Evolutionary conservation across 768 basidiomycete genomes (phyloP).

Genomic region (Agaricus blazei): DNA sequence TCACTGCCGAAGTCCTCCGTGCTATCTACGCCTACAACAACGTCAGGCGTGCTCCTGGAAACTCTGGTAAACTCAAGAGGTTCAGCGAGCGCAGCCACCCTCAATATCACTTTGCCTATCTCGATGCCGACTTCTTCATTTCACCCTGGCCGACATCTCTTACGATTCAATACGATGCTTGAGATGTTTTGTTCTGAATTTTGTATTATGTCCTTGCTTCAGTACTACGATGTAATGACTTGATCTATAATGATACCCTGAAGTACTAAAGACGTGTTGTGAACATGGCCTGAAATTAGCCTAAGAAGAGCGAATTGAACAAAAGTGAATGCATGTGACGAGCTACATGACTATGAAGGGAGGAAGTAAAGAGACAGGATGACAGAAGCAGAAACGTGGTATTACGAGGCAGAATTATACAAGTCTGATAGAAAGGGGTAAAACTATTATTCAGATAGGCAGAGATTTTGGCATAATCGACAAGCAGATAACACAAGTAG

Average conservation of each 20-base stretch:
- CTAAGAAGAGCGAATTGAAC: neutral
- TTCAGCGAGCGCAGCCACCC: slow-evolving; percentile 46
- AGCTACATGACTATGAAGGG: no score
- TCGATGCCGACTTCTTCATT: slow-evolving; percentile 43
- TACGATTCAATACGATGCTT: slow-evolving; percentile 44
- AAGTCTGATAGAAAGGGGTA: no score
- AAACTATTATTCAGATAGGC: no score
- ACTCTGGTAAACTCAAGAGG: slow-evolving; percentile 60
- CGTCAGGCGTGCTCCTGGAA: slow-evolving; percentile 61
- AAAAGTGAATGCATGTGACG: neutral
- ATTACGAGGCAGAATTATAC: no score
- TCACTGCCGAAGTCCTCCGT: slow-evolving; percentile 58
- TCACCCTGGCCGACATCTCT: slow-evolving; percentile 67
- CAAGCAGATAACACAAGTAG: no score
- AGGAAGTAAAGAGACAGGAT: no score
- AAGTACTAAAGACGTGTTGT: neutral
- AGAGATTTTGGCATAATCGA: no score
- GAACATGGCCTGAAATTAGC: neutral
- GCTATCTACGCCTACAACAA: slow-evolving; percentile 55
- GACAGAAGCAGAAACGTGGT: no score
- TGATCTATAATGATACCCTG: neutral
- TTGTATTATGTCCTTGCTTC: neutral
- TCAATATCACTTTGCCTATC: slow-evolving; percentile 49
- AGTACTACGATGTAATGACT: neutral
- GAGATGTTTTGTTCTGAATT: neutral